Evolutionary conservation across 2,329 filamentous ascomycete species (phyloP).

Genomic region (Sporothrix variecibatus): DNA sequence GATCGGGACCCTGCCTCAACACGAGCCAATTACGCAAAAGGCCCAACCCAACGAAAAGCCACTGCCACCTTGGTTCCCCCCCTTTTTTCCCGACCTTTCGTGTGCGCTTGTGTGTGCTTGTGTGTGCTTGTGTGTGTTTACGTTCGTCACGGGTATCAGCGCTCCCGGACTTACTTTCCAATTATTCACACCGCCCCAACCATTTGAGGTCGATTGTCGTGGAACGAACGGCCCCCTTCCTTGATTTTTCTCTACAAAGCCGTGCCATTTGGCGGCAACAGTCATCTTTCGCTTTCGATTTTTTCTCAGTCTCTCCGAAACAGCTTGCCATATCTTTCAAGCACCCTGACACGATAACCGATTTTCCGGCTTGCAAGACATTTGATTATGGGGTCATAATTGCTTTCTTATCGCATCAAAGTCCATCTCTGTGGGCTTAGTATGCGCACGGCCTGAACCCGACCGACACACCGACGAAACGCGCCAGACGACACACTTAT

Average conservation of each 20-base stretch:
- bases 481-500: background rate
- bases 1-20: background rate
- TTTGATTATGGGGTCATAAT: background rate
- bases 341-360: background rate
- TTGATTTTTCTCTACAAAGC: background rate
- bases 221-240: slow-evolving; percentile 4
- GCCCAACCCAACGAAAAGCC: background rate
- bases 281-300: too few species aligned
- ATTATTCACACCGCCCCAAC: slow-evolving; percentile 26
- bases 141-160: background rate
- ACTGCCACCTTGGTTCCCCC: background rate
- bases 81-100: too few species aligned
- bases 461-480: background rate
- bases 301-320: background rate
- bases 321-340: background rate
- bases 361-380: background rate
- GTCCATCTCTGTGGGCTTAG: background rate
- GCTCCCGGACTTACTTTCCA: background rate
- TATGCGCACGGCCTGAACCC: background rate
- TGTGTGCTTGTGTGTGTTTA: background rate
- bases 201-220: slow-evolving; percentile 23
- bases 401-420: background rate
- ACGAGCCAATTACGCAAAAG: slow-evolving; percentile 9
- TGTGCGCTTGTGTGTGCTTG: background rate
- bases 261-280: background rate